These are phyloP conservation scores for Xylaria cubensis DNA, from an alignment of 495 filamentous ascomycete species.

Conservation along the genomic window DNA sequence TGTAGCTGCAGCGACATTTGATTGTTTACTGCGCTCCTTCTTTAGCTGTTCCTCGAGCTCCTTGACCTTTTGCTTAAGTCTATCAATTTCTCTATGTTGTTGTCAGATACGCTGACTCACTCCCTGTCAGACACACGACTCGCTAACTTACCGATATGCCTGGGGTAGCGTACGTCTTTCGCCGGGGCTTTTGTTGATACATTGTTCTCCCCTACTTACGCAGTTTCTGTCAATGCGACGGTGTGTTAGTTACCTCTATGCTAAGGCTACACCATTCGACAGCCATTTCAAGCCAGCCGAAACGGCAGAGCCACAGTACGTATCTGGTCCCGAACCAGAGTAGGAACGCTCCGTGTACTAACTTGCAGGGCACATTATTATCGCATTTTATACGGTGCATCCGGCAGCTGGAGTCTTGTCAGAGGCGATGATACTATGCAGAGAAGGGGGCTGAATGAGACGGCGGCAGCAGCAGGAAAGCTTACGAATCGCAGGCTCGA, in stretches of 20 bases:
- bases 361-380: slow-evolving; percentile 48
- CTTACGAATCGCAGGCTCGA: slow-evolving; percentile 54
- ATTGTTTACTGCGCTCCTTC: slow-evolving; percentile 12
- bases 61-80: slow-evolving; percentile 44
- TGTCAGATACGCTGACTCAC: slow-evolving; percentile 11
- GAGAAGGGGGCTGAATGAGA: background rate
- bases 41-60: slow-evolving; percentile 49
- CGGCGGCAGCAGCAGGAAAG: background rate
- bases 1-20: background rate
- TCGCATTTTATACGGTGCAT: slow-evolving; percentile 57
- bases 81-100: slow-evolving; percentile 49
- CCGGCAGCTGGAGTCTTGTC: slow-evolving; percentile 42
- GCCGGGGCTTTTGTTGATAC: slow-evolving; percentile 44
- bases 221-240: slow-evolving; percentile 44
- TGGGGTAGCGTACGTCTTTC: slow-evolving; percentile 48
- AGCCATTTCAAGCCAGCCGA: background rate
- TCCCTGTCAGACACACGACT: background rate
- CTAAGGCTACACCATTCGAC: background rate
- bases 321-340: background rate
- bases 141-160: slow-evolving; percentile 37
- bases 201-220: slow-evolving; percentile 45
- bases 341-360: slow-evolving; percentile 18
- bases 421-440: slow-evolving; percentile 4
- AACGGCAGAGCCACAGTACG: background rate
- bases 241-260: slow-evolving; percentile 15